Conservation (phyloP, 2,329 filamentous ascomycete species). For the Trichophyton verrucosum region DNA sequence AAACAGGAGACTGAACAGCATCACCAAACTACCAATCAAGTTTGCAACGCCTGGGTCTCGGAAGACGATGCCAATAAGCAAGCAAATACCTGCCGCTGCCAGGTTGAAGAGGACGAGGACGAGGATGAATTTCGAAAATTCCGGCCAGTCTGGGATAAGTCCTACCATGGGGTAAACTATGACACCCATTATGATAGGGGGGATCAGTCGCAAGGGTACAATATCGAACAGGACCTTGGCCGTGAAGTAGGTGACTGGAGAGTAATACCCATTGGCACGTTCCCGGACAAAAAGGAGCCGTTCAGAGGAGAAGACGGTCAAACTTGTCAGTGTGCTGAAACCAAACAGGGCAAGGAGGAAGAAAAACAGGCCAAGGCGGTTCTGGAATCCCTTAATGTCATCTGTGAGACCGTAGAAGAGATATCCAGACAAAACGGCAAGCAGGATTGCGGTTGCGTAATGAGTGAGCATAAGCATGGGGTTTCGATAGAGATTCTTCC, state of each 20-base stretch:
- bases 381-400: constrained; percentile 95
- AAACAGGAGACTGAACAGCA: constrained; percentile 94
- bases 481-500: constrained; percentile 95
- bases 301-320: constrained; percentile 88
- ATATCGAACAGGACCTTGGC: constrained; percentile 99
- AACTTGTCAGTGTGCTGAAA: constrained; percentile 86
- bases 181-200: constrained; percentile 84
- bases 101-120: constrained; percentile 93
- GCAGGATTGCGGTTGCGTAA: constrained; percentile 89
- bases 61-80: constrained; percentile 94
- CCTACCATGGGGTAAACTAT: constrained; percentile 99
- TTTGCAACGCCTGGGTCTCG: constrained; percentile 85
- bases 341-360: constrained; percentile 92
- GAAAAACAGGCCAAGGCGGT: constrained; percentile 92
- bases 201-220: constrained; percentile 82
- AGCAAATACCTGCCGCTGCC: constrained; percentile 79
- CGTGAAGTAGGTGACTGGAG: constrained; percentile 83
- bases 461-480: constrained; percentile 97
- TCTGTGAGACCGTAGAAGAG: constrained; percentile 94
- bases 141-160: constrained; percentile 62
- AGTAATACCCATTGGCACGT: constrained; percentile 91
- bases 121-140: constrained; percentile 85
- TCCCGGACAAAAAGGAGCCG: constrained; percentile 84
- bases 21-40: constrained; percentile 83
- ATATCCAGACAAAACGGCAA: constrained; percentile 88